Conservation (phyloP, 2,329 filamentous ascomycete species). For the Aspergillus japonicus region DNA sequence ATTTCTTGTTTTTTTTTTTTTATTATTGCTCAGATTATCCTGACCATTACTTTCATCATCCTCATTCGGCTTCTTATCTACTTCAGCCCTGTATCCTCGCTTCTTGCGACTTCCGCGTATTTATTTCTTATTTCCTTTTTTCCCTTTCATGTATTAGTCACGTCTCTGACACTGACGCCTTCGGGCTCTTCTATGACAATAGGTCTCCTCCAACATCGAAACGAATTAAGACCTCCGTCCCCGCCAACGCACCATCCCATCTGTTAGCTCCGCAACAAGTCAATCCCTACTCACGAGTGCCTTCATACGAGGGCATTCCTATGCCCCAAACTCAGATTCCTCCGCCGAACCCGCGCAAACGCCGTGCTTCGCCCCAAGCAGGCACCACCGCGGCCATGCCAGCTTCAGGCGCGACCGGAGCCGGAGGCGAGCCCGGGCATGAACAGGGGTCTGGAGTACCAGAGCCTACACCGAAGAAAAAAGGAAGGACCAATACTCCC, state of each 20-base stretch:
- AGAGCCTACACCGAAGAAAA: slow-evolving; percentile 60
- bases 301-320: slow-evolving; percentile 40
- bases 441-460: slow-evolving; percentile 23
- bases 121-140: slow-evolving; percentile 9
- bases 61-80: background rate
- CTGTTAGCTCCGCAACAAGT: slow-evolving; percentile 41
- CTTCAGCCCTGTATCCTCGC: background rate
- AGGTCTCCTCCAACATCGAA: slow-evolving; percentile 45
- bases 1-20: background rate
- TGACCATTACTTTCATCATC: background rate
- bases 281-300: slow-evolving; percentile 35
- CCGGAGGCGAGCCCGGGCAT: slow-evolving; percentile 32
- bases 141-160: slow-evolving; percentile 2
- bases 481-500: slow-evolving; percentile 96
- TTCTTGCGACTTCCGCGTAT: background rate
- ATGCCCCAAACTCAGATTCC: slow-evolving; percentile 39
- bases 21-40: background rate
- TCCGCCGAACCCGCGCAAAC: slow-evolving; percentile 45
- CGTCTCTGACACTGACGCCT: slow-evolving; percentile 8
- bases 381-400: slow-evolving; percentile 39
- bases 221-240: slow-evolving; percentile 41
- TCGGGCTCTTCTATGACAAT: slow-evolving; percentile 12
- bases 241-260: slow-evolving; percentile 37
- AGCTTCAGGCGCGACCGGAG: slow-evolving; percentile 29
- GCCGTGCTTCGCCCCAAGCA: slow-evolving; percentile 41